Percentiles rank a stretch among this genome's conserved stretches.
Evolutionary conservation across 1,139 yeast species (phyloP).

Genomic region (Wickerhamiella infanticola): DNA sequence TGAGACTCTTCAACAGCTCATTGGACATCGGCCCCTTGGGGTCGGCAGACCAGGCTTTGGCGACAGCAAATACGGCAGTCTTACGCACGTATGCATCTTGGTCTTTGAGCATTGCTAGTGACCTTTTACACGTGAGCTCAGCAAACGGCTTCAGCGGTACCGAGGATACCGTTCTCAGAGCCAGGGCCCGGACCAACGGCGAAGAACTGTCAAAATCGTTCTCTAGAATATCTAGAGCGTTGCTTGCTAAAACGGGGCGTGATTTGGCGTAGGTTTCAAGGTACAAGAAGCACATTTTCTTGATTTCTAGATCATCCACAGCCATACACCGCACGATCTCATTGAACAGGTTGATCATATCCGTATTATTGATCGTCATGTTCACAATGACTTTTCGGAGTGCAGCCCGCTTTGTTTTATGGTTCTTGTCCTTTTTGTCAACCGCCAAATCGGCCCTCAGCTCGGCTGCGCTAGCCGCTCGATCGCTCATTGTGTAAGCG

Average conservation of each 20-base stretch:
- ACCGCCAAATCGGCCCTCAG: slow-evolving; percentile 41
- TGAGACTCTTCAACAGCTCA: slow-evolving; percentile 39
- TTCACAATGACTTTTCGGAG: slow-evolving; percentile 71
- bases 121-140: slow-evolving; percentile 29
- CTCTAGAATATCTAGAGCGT: slow-evolving; percentile 41
- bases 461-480: slow-evolving; percentile 34
- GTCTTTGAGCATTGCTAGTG: slow-evolving; percentile 32
- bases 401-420: slow-evolving; percentile 38
- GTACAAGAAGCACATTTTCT: slow-evolving; percentile 44
- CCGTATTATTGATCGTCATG: slow-evolving; percentile 67
- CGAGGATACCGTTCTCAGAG: slow-evolving; percentile 49
- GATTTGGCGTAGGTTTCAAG: slow-evolving; percentile 44
- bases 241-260: slow-evolving; percentile 40
- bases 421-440: slow-evolving; percentile 34
- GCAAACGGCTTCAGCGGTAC: slow-evolving; percentile 41
- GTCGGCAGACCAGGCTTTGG: slow-evolving; percentile 49
- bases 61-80: slow-evolving; percentile 54
- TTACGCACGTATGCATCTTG: slow-evolving; percentile 48
- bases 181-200: slow-evolving; percentile 34
- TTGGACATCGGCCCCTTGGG: slow-evolving; percentile 32
- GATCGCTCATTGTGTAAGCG: slow-evolving; percentile 8
- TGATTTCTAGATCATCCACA: slow-evolving; percentile 53
- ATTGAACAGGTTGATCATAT: slow-evolving; percentile 50
- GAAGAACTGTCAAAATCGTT: slow-evolving; percentile 34
- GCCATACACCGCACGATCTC: slow-evolving; percentile 50